Base-by-base conservation (phyloP, 108 stramenopile species). In the Stephanodiscus minutulus region DNA sequence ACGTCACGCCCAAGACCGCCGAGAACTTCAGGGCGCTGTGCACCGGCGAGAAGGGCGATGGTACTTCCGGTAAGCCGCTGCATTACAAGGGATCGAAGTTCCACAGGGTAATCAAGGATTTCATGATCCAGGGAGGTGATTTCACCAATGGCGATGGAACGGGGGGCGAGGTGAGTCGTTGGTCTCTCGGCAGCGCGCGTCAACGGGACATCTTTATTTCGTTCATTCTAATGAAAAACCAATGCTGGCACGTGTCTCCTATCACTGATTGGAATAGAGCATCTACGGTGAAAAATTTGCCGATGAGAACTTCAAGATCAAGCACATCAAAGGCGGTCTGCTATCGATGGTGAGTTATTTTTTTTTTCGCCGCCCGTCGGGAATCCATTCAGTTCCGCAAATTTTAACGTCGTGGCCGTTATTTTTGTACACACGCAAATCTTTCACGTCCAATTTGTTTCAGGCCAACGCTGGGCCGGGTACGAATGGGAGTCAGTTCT, bases 1-100 rank as follows among this genome's bases (percentile, higher is more conserved):
- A 98, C 58, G 79, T 91, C 24, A 86, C 85, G 8, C 99, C 99
- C 8, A 98, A 96, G 67, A 99, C 99, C 46, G 97, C 97, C 9
- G 96, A 98, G 63, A 99, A 99, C 79, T 99, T 99, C 82, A 70
- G 91, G 52, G 68, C 81, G 44, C 73, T 99, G 33, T 99, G 99
- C 73, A 97, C 97, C 25, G 98, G 98, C 21, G 97, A 99, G 74
- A 88, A 91, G 78, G 94, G 96, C 24, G 55, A 56, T 3, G 88
- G 88, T 9, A 55, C 35, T 8, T 50, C 61, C 24, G 97, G 94
- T 21, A 90, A 90, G 39, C 93, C 90, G 8, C 69, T 98, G 47
- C 91, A 96, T 72, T 98, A 84, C 91, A 96, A 96, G 85, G 94
- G 93, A 49, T 88, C 81, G 65, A 74, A 84, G 0, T 97, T 98